Evolutionary conservation across 768 basidiomycete genomes (phyloP), one percentile per base, ranked within the genome.

Genomic region (Terana coerulea): DNA sequence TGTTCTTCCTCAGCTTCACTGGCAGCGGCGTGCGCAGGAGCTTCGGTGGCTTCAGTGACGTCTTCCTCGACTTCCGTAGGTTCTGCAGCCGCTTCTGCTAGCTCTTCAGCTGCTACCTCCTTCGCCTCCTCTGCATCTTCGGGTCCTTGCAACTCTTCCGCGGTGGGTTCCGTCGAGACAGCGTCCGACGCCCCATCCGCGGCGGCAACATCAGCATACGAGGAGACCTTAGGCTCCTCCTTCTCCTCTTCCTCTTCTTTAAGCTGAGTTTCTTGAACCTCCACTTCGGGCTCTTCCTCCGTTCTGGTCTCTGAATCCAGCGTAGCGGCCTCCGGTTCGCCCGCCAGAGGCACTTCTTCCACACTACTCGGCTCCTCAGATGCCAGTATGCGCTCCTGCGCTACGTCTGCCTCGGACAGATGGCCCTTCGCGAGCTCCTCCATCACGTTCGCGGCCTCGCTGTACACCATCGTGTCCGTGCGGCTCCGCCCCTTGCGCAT

Each of bases 401-500:
- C 49, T 4, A 51, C 37, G n/a, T 33, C 49, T 2, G 35, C 54
- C 21, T 45, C 45, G 35, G 49, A 41, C 5, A 48, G 34, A 25
- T 59, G 62, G 30, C 53, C 47, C 47, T 60, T 64, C 39, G 69
- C 63, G 10, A 74, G 51, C 49, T 77, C 76, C 42, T 76, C 76
- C 9, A 63, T 64, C 42, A 73, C 53, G 45, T 45, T 68, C 33
- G 57, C 68, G 0, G 61, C 70, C 52, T 78, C 76, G 59, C 77
- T 80, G 56, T 80, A 77, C 19, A 88, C 77, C 87, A 89, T 88
- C 2, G 86, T 89, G 56, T 87, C 86, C 19, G 57, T 47, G 24
- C 52, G 30, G 30, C 43, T 54, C 19, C 56, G 41, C 3, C 48
- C 56, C 24, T 51, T 45, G 31, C 54, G 42, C 37, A 15, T 40